Evolutionary conservation across 2,329 filamentous ascomycete species (phyloP).

Genomic region (Pseudogymnoascus sp.): DNA sequence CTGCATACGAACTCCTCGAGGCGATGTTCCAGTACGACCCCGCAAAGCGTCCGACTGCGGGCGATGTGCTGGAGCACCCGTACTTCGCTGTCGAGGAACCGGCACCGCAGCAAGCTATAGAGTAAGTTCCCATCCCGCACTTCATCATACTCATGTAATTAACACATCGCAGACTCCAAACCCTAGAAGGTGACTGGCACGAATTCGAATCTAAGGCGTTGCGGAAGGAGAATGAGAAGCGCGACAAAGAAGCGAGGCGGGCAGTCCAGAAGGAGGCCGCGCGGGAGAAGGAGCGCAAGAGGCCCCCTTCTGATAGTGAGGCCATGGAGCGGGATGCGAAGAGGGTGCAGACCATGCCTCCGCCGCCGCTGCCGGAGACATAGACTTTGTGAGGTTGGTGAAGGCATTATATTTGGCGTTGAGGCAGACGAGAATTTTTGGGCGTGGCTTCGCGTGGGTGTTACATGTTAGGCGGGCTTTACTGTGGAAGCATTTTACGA

Average conservation of each 20-base stretch:
- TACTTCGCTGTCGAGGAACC: conserved; percentile 87
- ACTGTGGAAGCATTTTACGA: not conserved
- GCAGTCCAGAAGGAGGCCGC: conserved; percentile 24
- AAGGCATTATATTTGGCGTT: conserved; percentile 1
- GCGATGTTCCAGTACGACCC: conserved; percentile 90
- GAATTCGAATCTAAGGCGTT: conserved; percentile 96
- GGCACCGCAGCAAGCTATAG: conserved; percentile 63
- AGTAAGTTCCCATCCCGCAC: conserved; percentile 47
- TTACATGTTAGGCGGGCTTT: not conserved
- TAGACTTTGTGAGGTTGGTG: not conserved
- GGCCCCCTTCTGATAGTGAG: conserved; percentile 18
- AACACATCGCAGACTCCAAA: conserved; percentile 45
- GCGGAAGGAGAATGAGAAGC: conserved; percentile 75
- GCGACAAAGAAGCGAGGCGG: conserved; percentile 35
- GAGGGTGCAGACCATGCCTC: conserved; percentile 14
- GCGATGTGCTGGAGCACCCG: conserved; percentile 72
- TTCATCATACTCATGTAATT: conserved; percentile 19
- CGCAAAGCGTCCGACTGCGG: conserved; percentile 68
- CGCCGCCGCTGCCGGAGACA: not conserved
- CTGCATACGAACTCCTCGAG: conserved; percentile 72
- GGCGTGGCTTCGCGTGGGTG: not conserved
- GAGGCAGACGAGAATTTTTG: not conserved
- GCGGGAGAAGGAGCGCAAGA: conserved; percentile 22
- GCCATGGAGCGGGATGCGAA: conserved; percentile 22
- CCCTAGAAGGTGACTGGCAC: conserved; percentile 91